Conservation (phyloP, 2,329 filamentous ascomycete species). For the Aspergillus sp. region DNA sequence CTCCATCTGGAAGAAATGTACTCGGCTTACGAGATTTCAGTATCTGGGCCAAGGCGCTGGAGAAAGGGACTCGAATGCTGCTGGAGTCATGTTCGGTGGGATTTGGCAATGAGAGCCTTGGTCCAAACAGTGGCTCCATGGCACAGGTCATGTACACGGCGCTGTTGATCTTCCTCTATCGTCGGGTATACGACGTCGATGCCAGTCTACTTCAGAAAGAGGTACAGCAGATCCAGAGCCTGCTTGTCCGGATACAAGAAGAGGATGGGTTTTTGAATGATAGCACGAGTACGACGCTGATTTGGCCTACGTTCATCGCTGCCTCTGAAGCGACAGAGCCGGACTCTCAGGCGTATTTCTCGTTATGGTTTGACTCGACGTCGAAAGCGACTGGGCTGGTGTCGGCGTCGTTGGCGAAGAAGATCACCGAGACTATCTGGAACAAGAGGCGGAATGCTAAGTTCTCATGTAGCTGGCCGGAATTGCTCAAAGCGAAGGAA, state of each 20-base stretch:
- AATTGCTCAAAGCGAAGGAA: slow-evolving; percentile 9
- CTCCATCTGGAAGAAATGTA: neutral
- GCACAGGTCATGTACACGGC: slow-evolving; percentile 12
- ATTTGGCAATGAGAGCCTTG: too few species aligned
- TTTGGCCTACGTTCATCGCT: slow-evolving; percentile 16
- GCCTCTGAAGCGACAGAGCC: slow-evolving; percentile 11
- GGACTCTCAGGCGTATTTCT: slow-evolving; percentile 9
- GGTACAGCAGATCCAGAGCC: slow-evolving; percentile 3
- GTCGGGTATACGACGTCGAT: slow-evolving; percentile 12
- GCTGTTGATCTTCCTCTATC: slow-evolving; percentile 12
- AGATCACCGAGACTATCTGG: slow-evolving; percentile 11
- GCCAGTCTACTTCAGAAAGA: slow-evolving; percentile 6
- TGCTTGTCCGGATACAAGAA: slow-evolving; percentile 2
- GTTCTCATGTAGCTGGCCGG: slow-evolving; percentile 8
- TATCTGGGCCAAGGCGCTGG: slow-evolving; percentile 9
- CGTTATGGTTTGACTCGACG: slow-evolving; percentile 10
- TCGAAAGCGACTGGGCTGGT: slow-evolving; percentile 7
- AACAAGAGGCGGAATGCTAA: slow-evolving; percentile 4
- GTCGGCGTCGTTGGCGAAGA: slow-evolving; percentile 7
- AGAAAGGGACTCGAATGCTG: slow-evolving; percentile 5
- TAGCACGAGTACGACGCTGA: slow-evolving; percentile 7
- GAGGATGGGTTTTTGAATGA: neutral
- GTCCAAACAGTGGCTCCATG: neutral
- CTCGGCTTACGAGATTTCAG: slow-evolving; percentile 11
- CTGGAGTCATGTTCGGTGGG: too few species aligned